These are phyloP conservation scores for Astragalus membranaceus DNA, from an alignment of 306 rosid genomes.

Conservation along the genomic window DNA sequence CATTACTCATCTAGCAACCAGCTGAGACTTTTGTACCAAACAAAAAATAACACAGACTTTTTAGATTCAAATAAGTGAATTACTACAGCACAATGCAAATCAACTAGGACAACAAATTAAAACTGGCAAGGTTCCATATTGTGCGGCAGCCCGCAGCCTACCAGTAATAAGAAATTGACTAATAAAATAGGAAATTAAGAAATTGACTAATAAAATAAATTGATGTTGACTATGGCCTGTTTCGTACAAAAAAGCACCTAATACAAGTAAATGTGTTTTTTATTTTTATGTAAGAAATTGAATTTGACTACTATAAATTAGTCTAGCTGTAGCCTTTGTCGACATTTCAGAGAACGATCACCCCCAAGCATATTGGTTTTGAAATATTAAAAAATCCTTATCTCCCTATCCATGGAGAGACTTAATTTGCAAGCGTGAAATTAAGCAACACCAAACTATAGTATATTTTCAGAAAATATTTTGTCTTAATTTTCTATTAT, in stretches of 20 bases:
- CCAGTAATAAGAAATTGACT: neutral
- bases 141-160: neutral
- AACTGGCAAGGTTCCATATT: no score
- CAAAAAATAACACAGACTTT: neutral
- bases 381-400: no score
- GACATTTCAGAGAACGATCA: neutral
- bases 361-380: neutral
- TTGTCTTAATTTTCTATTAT: no score
- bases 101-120: neutral
- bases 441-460: neutral
- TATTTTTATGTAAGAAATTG: neutral
- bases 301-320: neutral
- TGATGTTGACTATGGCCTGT: constrained; percentile 1
- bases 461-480: neutral
- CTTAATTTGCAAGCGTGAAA: neutral
- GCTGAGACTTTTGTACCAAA: no score
- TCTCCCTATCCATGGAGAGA: no score
- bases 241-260: neutral
- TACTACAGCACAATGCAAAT: neutral
- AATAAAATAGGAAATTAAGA: no score
- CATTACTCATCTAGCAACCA: no score
- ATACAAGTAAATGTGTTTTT: neutral
- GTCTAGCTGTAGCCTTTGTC: constrained; percentile 19
- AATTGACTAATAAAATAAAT: neutral
- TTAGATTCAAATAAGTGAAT: neutral